Base-by-base conservation (phyloP, 768 basidiomycete species). In the Strobilomyces confusus region DNA sequence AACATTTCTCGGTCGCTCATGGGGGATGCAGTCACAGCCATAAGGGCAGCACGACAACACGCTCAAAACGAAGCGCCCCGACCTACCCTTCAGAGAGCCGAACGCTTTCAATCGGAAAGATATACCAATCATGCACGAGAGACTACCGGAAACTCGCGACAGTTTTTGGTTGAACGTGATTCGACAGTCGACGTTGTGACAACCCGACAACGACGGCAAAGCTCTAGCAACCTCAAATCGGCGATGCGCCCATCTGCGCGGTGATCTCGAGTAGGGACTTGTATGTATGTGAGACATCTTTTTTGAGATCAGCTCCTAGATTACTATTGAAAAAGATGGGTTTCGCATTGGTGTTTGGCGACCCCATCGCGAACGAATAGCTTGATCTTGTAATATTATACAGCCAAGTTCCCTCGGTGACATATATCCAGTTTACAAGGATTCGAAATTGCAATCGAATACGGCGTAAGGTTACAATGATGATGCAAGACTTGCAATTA, bases 211-310 rank as follows among this genome's bases (percentile, higher is more conserved):
- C 67, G 65, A 33, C 69, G 63, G 48, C 69, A 49, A 43, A 68
- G 69, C 33, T 60, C 63, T 43, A 49, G 62, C 33, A 72, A 64
- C 46, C 65, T 72, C 59, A 77, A 72, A 46, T 74, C 68, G 32
- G 66, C 69, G 38, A 61, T 71, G 63, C 73, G 73, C 33, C 59
- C 63, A 19, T 50, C 65, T 52, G 58, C 67, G 30, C 72, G 74
- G 62, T 75, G 58, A 71, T 32, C 51, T 40, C 7, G 23, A 33
- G 14, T 12, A 47, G 30, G 20, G 7, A 9, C 4, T 14, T 26
- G 9, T 15, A 15, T 25, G 44, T 26, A 15, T 34, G 12, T 32
- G 37, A 19, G 38, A 33, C 19, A 42, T n/a, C 43, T 46, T 44
- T 56, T 45, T 55, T 52, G 52, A 52, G 26, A 48, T 49, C 52